Conservation (phyloP, 768 basidiomycete species). For the Postia placenta region DNA sequence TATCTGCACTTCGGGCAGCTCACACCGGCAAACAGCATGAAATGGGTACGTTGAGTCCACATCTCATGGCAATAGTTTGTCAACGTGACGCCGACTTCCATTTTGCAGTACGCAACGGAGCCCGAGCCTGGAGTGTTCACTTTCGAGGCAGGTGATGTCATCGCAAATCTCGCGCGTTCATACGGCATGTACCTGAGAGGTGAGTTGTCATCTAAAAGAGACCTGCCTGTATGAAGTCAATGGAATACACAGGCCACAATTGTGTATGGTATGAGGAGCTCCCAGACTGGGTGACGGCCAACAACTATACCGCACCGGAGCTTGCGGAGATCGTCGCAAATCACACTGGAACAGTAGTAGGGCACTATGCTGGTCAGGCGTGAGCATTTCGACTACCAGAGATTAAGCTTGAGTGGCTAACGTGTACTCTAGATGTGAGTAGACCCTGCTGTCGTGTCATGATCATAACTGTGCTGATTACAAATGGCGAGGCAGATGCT, state of each 20-base stretch:
- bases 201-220: not conserved
- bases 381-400: too few relatives aligned
- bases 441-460: too few relatives aligned
- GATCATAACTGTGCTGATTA: too few relatives aligned
- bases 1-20: conserved; percentile 37
- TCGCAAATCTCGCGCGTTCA: conserved; percentile 37
- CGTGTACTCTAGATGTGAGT: not conserved
- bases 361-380: conserved; percentile 34
- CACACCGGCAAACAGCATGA: conserved; percentile 50
- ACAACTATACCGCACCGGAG: conserved; percentile 23
- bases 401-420: too few relatives aligned
- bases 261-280: conserved; percentile 41
- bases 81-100: not conserved
- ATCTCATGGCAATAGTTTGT: not conserved
- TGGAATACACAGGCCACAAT: conserved; percentile 25
- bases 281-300: conserved; percentile 31
- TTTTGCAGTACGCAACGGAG: conserved; percentile 29
- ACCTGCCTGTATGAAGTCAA: too few relatives aligned
- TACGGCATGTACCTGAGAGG: conserved; percentile 45
- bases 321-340: conserved; percentile 28
- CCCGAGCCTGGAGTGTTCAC: conserved; percentile 41
- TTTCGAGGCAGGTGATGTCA: conserved; percentile 37
- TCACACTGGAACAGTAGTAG: conserved; percentile 30
- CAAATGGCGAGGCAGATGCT: too few relatives aligned
- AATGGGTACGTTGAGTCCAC: conserved; percentile 37